Conservation (phyloP, 306 rosid genomes). For the Quillaja saponaria region DNA sequence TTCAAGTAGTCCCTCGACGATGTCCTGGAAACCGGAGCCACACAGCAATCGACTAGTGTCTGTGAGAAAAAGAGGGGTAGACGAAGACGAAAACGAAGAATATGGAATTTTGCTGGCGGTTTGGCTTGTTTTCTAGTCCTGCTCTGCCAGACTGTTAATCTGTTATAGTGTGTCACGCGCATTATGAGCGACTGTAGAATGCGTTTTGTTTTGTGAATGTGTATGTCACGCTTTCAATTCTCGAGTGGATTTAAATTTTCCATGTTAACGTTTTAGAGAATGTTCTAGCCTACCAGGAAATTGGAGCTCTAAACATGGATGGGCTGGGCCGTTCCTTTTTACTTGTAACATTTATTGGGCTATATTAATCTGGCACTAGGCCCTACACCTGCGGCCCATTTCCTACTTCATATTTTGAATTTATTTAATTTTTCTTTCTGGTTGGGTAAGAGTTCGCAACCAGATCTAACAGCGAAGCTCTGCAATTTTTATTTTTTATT, state of each 20-base stretch:
- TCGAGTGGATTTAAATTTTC: background rate
- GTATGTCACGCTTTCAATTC: background rate
- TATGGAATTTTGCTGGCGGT: slow-evolving; percentile 1
- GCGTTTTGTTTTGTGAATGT: background rate
- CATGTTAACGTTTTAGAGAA: background rate
- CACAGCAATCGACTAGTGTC: background rate
- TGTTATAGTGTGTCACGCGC: too few species aligned
- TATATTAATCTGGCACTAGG: too few species aligned
- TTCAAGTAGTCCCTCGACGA: slow-evolving; percentile 14
- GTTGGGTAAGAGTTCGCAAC: too few species aligned
- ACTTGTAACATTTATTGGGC: too few species aligned
- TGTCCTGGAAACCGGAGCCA: slow-evolving; percentile 2
- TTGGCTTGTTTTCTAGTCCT: background rate
- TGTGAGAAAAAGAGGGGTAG: background rate
- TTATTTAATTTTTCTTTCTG: too few species aligned
- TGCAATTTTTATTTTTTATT: background rate
- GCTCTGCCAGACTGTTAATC: too few species aligned
- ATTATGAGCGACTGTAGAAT: too few species aligned
- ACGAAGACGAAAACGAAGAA: background rate
- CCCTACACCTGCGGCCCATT: too few species aligned
- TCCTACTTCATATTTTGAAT: too few species aligned
- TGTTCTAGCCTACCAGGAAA: background rate
- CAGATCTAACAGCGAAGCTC: slow-evolving; percentile 11
- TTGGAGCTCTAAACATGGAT: background rate
- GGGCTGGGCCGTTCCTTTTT: too few species aligned